Evolutionary conservation across 805 yeast species (phyloP), one percentile per base, ranked within the genome.

Genomic region (Nakazawaea populi): DNA sequence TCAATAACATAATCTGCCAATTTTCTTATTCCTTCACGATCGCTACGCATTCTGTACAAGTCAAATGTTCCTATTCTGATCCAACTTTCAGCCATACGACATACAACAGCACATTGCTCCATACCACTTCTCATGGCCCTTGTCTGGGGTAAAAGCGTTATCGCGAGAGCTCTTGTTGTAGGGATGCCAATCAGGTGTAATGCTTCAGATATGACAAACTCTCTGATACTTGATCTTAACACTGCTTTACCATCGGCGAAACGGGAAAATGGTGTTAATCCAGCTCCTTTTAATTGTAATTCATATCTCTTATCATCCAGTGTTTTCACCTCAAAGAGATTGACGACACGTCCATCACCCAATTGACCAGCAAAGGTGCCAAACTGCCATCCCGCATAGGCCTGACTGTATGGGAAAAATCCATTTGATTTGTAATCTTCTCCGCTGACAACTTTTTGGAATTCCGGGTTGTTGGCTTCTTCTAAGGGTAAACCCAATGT

Each of bases 191-290:
- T 77, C 2, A 88, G 85, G 62, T 86, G 66, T 48, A 94, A 70
- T 30, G 88, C 81, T 61, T 94, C 98, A 4, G 94, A 84, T 1
- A 87, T 85, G 46, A 92, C 74, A 53, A 87, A 91, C 63, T 92
- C 99, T 36, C 98, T 73, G 37, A 94, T 81, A 44, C 95, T 83
- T 2, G 97, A 89, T 54, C 97, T 70, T 34, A 92, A 60, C 5
- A 90, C 96, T 0, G 98, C 97, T 61, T 89, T 89, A 4, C 99
- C 99, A 68, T 92, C 99, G 0, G 97, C 98, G 73, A 91, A 92
- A 53, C 99, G 76, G 0, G 96, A 87, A 64, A 77, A 92, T 1
- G 98, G 97, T 0, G 98, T 92, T 56, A 79, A 71, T 0, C 99
- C 99, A 3, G 94, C 82, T 0, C 99, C 99, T 69, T 92, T 92